Base-by-base conservation (phyloP, 805 yeast species). In the Jamesozyma hellenica region DNA sequence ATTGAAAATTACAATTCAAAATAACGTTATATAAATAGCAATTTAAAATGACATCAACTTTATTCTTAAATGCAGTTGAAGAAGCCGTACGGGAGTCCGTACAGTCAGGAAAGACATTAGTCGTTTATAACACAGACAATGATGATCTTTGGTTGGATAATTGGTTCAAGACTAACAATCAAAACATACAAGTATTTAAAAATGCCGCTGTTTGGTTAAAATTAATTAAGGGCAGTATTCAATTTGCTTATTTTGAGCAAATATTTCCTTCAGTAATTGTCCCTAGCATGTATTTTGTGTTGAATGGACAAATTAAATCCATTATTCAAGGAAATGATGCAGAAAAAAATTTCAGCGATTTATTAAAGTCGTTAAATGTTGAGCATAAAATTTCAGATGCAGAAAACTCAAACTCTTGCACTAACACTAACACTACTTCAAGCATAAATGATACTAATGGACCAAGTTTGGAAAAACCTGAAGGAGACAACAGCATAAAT, bases 211-310 rank as follows among this genome's bases (percentile, higher is more conserved):
- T 76, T 2, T 62, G 69, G 30, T 52, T 77, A 23, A 56, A 61
- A 42, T 51, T 78, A 17, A 28, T 52, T 1, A 59, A 64, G 34
- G 69, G 60, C 3, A 58, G 77, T 1, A 49, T 52, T 0, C 74
- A 75, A 43, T 76, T 65, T 43, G 50, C 44, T 1, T 62, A 63
- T 46, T 77, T 81, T 49, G 61, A 67, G 28, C 77, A 75, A 44
- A 61, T 79, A n/a, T 78, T 77, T 45, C 76, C 76, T 2, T 59
- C 65, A 14, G 61, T 69, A 7, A 51, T 49, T 0, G 65, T 69
- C 3, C 88, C 88, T 1, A 68, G 82, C 45, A 60, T 80, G 18
- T 70, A 74, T 50, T 60, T 79, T 12, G 65, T 82, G n/a, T 60
- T 56, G 27, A 59, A 64, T 10, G 76, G 80, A 6, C 53, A 61